Evolutionary conservation across 73 alveolate genomes (phyloP), one percentile per base, ranked within the genome.

Genomic region (Paramecium sexaurelia): DNA sequence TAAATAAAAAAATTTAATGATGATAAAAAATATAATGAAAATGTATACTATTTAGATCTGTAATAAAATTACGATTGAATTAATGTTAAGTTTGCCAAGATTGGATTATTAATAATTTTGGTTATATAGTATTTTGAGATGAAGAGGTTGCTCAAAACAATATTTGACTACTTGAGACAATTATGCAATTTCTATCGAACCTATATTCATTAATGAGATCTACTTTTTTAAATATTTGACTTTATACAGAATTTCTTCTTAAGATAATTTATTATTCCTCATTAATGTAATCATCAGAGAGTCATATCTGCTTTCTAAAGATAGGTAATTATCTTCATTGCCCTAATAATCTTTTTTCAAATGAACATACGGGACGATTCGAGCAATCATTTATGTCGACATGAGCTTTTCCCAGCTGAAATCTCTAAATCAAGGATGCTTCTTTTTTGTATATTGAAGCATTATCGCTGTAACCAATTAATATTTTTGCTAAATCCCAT

Each of bases 341-440:
- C 91, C 75, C 78, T 73, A 29, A 45, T 85, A 85, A 75, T 94
- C 17, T 88, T 1, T 7, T 19, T 33, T 24, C 33, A 45, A 10
- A 24, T 17, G n/a, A 84, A 84, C 92, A 40, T 95, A 92, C 3
- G 98, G 98, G 29, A 95, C 75, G 84, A 95, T 95, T 17, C 97
- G 96, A 2, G 98, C 89, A 24, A 55, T 90, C 26, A 96, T 57
- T 92, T 95, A 95, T 75, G 92, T 93, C 26, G 92, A 95, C 32
- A 92, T 10, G 22, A 97, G 78, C 43, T 90, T 92, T 29, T 97
- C 92, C 99, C 99, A 97, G 51, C 96, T 94, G 89, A 96, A 97
- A 26, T 94, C 90, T 90, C 88, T 94, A 66, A 98, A 84, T 99
- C 99, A 98, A 47, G 98, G 95, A 93, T 98, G 99, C 15, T 92